phyloP scores from a whole-genome alignment of 2,329 filamentous ascomycete species.

The Capronia coronata region DNA sequence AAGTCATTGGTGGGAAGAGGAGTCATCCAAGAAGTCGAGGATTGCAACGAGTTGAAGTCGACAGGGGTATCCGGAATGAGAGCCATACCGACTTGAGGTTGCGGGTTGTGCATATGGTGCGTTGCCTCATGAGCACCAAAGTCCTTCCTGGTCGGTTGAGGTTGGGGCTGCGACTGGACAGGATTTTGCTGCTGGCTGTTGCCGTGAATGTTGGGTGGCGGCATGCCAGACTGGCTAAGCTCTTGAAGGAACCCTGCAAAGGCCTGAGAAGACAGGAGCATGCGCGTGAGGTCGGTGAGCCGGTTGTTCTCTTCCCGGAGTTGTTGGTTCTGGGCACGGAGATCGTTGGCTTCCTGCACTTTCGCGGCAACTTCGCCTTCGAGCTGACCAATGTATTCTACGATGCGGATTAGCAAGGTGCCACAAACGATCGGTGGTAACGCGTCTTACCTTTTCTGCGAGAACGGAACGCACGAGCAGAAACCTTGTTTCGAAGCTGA shows the following conservation, averaged over 20 bases:
- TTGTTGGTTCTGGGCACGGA: conserved; percentile 72
- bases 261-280: conserved; percentile 71
- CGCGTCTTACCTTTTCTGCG: conserved; percentile 78
- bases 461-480: conserved; percentile 94
- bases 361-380: conserved; percentile 82
- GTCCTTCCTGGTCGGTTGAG: conserved; percentile 54
- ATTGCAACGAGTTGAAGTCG: conserved; percentile 65
- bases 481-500: conserved; percentile 98
- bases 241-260: conserved; percentile 76
- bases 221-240: conserved; percentile 55
- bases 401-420: conserved; percentile 45
- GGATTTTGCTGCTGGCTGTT: conserved; percentile 34
- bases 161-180: conserved; percentile 36
- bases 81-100: conserved; percentile 66
- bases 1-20: conserved; percentile 43
- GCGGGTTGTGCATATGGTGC: conserved; percentile 49
- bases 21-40: conserved; percentile 47
- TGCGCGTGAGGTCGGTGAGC: conserved; percentile 68
- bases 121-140: conserved; percentile 53
- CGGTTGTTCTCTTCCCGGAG: conserved; percentile 81
- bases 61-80: conserved; percentile 74
- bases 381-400: conserved; percentile 94
- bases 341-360: conserved; percentile 72
- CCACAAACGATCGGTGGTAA: conserved; percentile 1
- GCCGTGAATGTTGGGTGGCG: conserved; percentile 36